phyloP scores from a whole-genome alignment of 2,329 filamentous ascomycete genomes.

The Botryotinia globosa region DNA sequence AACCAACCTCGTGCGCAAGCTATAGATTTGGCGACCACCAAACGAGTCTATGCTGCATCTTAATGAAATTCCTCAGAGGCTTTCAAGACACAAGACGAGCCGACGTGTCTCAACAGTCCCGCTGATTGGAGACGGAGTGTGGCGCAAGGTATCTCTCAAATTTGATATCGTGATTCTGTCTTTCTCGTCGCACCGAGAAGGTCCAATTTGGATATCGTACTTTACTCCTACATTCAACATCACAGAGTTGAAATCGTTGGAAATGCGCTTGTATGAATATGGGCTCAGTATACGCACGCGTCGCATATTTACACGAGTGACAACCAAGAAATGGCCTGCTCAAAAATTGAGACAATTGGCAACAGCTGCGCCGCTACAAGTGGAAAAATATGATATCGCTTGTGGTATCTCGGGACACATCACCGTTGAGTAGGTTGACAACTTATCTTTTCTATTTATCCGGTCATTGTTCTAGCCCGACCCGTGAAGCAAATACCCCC shows the following conservation, averaged over 20 bases:
- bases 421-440: conserved; percentile 33
- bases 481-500: background rate
- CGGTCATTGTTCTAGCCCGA: background rate
- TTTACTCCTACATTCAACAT: background rate
- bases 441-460: conserved; percentile 8
- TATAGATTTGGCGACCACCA: background rate
- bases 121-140: background rate
- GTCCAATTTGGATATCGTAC: background rate
- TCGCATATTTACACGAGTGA: background rate
- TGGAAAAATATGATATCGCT: conserved; percentile 27
- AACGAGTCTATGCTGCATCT: background rate
- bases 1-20: background rate
- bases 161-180: background rate
- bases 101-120: background rate
- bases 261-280: conserved; percentile 3
- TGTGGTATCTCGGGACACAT: conserved; percentile 34
- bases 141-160: background rate
- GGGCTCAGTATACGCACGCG: background rate
- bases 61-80: background rate
- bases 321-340: background rate
- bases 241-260: background rate
- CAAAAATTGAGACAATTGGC: conserved; percentile 7
- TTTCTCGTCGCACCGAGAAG: background rate
- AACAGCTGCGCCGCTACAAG: conserved; percentile 20
- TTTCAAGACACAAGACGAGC: background rate